Percentiles rank a stretch among this genome's conserved stretches.
Conservation (phyloP, 2,329 filamentous ascomycete species). For the Talaromyces sp. region DNA sequence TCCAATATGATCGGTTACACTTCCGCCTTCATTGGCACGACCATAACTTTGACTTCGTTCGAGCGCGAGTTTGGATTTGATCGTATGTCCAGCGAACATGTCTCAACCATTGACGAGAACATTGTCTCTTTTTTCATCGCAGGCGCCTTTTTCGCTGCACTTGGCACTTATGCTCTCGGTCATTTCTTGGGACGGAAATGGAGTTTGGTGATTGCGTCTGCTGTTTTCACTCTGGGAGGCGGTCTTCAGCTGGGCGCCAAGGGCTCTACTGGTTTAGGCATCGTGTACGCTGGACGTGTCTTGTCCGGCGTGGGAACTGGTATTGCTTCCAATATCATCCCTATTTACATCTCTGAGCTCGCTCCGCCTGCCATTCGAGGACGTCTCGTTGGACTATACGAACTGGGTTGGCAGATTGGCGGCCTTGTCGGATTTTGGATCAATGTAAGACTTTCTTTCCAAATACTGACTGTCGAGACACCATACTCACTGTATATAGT, state of each 20-base stretch:
- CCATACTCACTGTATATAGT: not conserved
- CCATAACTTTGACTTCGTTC: slow-evolving; percentile 67
- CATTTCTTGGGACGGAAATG: not conserved
- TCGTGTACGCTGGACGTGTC: not conserved
- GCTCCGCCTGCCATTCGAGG: not conserved
- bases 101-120: not conserved
- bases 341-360: not conserved
- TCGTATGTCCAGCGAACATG: not conserved
- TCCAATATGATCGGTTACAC: slow-evolving; percentile 62
- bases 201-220: not conserved
- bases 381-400: not conserved
- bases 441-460: not conserved
- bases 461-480: not conserved
- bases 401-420: not conserved
- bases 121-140: not conserved
- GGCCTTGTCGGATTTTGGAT: not conserved
- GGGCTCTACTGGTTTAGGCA: not conserved
- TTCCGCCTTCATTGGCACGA: slow-evolving; percentile 74
- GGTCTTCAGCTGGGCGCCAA: not conserved
- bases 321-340: not conserved
- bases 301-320: not conserved
- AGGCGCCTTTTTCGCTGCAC: not conserved
- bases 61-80: slow-evolving; percentile 37
- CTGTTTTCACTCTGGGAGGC: not conserved
- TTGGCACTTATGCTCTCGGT: not conserved